A percentile compares a stretch with the other conserved stretches of the same genome.
phyloP scores from a whole-genome alignment of 78 protist genomes.

The Planoprotostelium fungivorum region DNA sequence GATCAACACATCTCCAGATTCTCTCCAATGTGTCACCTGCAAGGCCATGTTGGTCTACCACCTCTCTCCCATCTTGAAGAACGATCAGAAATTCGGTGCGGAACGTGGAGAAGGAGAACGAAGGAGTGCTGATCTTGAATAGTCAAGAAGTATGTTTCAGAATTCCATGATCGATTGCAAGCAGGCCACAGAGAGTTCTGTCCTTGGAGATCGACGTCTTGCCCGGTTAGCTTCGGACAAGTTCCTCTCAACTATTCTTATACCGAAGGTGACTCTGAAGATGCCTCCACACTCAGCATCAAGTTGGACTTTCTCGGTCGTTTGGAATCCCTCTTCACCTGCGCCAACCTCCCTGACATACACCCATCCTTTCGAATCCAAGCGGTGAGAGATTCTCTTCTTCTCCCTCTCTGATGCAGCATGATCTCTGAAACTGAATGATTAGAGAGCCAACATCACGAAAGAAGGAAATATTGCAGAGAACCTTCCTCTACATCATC shows the following conservation, averaged over 20 bases:
- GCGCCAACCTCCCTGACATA: background rate
- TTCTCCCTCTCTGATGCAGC: background rate
- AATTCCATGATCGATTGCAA: background rate
- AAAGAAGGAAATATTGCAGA: background rate
- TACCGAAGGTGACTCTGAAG: background rate
- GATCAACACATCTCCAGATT: background rate
- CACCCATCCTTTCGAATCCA: background rate
- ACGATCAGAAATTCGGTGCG: background rate
- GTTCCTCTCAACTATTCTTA: background rate
- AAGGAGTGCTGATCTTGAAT: background rate
- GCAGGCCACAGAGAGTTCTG: background rate
- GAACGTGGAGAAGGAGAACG: too few species aligned
- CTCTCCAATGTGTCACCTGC: background rate
- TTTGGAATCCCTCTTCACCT: background rate
- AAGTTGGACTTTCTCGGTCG: background rate
- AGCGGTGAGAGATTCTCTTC: background rate
- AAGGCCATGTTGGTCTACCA: background rate
- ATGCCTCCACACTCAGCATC: background rate
- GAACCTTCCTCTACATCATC: background rate
- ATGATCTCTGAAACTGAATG: background rate
- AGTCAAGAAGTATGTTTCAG: background rate
- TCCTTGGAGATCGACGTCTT: background rate
- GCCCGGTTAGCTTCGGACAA: background rate
- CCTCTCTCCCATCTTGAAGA: background rate
- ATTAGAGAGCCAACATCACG: background rate